Percentiles rank a stretch among this genome's conserved stretches.
phyloP scores from a whole-genome alignment of 1,139 yeast genomes.

The Nakaseomyces kungkrabaensis region DNA sequence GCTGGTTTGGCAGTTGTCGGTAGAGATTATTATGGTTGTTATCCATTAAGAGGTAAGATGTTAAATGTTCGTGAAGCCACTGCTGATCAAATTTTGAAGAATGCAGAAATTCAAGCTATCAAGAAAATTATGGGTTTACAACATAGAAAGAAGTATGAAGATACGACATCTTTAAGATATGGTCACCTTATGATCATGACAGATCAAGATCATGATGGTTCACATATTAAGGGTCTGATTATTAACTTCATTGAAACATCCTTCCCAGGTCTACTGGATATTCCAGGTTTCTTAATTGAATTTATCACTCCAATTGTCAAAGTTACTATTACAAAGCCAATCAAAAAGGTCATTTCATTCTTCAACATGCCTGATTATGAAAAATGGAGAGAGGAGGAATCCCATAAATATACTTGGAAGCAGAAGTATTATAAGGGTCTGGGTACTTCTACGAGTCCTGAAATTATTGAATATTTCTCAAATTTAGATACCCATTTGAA shows the following conservation, averaged over 20 bases:
- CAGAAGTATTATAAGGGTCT: constrained; percentile 97
- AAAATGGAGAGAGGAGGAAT: constrained; percentile 81
- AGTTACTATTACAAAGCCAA: constrained; percentile 67
- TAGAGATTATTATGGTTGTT: constrained; percentile 89
- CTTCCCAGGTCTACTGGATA: constrained; percentile 83
- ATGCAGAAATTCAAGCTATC: constrained; percentile 88
- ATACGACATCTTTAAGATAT: constrained; percentile 68
- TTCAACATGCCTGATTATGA: constrained; percentile 97
- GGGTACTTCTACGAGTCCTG: constrained; percentile 80
- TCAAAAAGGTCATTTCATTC: constrained; percentile 56
- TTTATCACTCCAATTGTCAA: constrained; percentile 96
- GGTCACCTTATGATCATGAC: constrained; percentile 99
- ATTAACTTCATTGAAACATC: constrained; percentile 89
- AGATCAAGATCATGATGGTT: constrained; percentile 99
- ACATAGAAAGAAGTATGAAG: constrained; percentile 78
- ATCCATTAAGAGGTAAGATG: constrained; percentile 90
- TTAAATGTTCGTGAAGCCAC: constrained; percentile 94
- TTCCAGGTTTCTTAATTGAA: constrained; percentile 88
- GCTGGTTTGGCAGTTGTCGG: constrained; percentile 95
- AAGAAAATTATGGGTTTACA: constrained; percentile 94
- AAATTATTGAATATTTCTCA: constrained; percentile 83
- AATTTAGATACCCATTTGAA: constrained; percentile 82
- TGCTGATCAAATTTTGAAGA: constrained; percentile 84
- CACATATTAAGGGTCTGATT: constrained; percentile 92
- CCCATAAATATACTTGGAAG: constrained; percentile 68